A percentile compares a stretch with the other conserved stretches of the same genome.
Conservation (phyloP, 2,329 filamentous ascomycete genomes). For the Lecanicillium sp. region DNA sequence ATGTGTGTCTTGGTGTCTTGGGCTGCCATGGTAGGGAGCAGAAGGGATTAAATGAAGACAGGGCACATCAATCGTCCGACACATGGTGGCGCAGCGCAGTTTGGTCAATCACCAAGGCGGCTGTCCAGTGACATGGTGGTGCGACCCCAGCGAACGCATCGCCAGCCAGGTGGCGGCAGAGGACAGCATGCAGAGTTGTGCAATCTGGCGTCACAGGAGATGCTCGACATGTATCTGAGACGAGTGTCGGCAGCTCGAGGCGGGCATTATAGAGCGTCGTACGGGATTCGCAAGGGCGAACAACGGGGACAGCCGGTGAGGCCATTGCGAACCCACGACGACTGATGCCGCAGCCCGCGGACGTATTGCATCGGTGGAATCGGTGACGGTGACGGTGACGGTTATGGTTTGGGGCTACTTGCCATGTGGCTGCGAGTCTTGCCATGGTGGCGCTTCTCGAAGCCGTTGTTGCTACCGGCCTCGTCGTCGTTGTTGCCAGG, state of each 20-base stretch:
- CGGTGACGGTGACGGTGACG: too few species aligned
- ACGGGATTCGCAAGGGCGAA: neutral
- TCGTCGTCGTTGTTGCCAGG: slow-evolving; percentile 34
- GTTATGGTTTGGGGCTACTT: slow-evolving; percentile 48
- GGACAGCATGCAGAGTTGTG: neutral
- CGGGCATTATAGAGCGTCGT: neutral
- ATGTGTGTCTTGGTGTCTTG: neutral
- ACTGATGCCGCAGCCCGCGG: too few species aligned
- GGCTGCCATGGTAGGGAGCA: neutral
- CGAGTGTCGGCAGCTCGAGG: too few species aligned
- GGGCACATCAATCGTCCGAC: neutral
- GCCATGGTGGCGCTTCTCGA: slow-evolving; percentile 66
- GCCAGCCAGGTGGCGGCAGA: neutral
- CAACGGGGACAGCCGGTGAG: neutral
- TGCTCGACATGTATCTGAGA: too few species aligned
- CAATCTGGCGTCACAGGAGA: neutral
- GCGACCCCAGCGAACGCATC: neutral
- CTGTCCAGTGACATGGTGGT: slow-evolving; percentile 5
- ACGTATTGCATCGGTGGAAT: neutral
- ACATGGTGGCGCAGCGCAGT: slow-evolving; percentile 6
- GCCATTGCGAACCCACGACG: neutral
- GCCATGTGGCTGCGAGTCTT: slow-evolving; percentile 84
- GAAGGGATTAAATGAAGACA: neutral
- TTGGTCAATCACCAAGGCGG: neutral
- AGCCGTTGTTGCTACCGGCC: slow-evolving; percentile 41